phyloP scores from a whole-genome alignment of 2,329 filamentous ascomycete species.

The Didymella sp. region DNA sequence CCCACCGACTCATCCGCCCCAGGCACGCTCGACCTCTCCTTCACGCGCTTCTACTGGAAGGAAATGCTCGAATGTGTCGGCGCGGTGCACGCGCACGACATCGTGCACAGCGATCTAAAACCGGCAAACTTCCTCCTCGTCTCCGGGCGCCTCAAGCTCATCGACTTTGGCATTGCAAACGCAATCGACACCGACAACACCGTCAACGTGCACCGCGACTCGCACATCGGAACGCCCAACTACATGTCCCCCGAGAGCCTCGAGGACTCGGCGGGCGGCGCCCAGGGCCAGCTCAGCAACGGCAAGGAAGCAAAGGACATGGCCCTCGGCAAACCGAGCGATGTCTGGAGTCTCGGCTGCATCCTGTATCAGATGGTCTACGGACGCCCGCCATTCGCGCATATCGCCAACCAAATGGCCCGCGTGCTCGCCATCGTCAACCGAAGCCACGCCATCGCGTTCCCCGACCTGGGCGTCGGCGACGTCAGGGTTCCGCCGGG shows the following conservation, averaged over 20 bases:
- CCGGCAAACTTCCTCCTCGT: slow-evolving; percentile 96
- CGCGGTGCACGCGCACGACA: slow-evolving; percentile 85
- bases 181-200: slow-evolving; percentile 96
- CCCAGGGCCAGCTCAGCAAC: slow-evolving; percentile 52
- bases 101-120: slow-evolving; percentile 96
- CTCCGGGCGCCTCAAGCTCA: slow-evolving; percentile 88
- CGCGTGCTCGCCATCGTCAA: slow-evolving; percentile 88
- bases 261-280: slow-evolving; percentile 77
- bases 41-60: slow-evolving; percentile 98
- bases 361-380: slow-evolving; percentile 99
- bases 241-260: slow-evolving; percentile 98
- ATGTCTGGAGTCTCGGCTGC: slow-evolving; percentile 95
- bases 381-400: slow-evolving; percentile 91
- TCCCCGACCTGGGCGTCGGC: slow-evolving; percentile 72
- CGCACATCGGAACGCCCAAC: slow-evolving; percentile 93
- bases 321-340: slow-evolving; percentile 94
- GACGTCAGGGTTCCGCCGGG: slow-evolving; percentile 63
- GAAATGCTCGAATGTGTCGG: slow-evolving; percentile 98
- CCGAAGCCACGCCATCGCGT: slow-evolving; percentile 75
- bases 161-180: slow-evolving; percentile 98
- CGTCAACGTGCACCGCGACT: slow-evolving; percentile 95
- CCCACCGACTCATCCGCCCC: slow-evolving; percentile 57
- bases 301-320: slow-evolving; percentile 71
- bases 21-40: slow-evolving; percentile 78
- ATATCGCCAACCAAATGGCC: slow-evolving; percentile 85